Evolutionary conservation across 116 monocot species (phyloP).

Genomic region (Iris pallida): DNA sequence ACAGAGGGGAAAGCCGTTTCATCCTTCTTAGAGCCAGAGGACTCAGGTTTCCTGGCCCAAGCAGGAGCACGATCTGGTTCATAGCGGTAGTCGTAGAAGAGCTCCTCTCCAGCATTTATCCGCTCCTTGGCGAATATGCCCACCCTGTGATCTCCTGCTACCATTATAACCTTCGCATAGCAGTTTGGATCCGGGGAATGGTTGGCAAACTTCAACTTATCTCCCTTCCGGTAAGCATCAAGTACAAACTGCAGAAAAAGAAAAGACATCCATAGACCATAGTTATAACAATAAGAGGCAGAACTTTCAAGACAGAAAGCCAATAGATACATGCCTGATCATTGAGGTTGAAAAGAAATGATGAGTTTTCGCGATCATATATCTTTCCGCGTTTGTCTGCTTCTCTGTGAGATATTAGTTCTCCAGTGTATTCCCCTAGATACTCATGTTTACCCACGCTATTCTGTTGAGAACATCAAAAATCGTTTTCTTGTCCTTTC

Average conservation of each 20-base stretch:
- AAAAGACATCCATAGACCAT: background rate
- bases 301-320: background rate
- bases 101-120: slow-evolving; percentile 86
- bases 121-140: slow-evolving; percentile 96
- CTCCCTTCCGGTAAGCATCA: slow-evolving; percentile 90
- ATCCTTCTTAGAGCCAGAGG: slow-evolving; percentile 59
- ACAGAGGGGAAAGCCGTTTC: slow-evolving; percentile 35
- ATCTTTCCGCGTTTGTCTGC: slow-evolving; percentile 99
- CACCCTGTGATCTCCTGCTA: slow-evolving; percentile 94
- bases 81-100: slow-evolving; percentile 97
- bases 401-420: slow-evolving; percentile 90
- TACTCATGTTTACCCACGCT: slow-evolving; percentile 94
- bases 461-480: slow-evolving; percentile 49
- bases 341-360: slow-evolving; percentile 99
- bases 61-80: slow-evolving; percentile 92
- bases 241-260: slow-evolving; percentile 82
- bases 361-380: slow-evolving; percentile 97
- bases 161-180: slow-evolving; percentile 99
- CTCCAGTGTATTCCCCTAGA: slow-evolving; percentile 96
- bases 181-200: slow-evolving; percentile 98
- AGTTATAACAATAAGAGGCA: background rate
- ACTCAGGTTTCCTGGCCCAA: slow-evolving; percentile 90
- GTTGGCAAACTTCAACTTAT: slow-evolving; percentile 96
- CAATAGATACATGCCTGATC: slow-evolving; percentile 50
- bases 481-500: background rate